Percentiles rank a stretch among this genome's conserved stretches.
Conservation (phyloP, 148 eudicot species). For the Rhododendron williamsianum region DNA sequence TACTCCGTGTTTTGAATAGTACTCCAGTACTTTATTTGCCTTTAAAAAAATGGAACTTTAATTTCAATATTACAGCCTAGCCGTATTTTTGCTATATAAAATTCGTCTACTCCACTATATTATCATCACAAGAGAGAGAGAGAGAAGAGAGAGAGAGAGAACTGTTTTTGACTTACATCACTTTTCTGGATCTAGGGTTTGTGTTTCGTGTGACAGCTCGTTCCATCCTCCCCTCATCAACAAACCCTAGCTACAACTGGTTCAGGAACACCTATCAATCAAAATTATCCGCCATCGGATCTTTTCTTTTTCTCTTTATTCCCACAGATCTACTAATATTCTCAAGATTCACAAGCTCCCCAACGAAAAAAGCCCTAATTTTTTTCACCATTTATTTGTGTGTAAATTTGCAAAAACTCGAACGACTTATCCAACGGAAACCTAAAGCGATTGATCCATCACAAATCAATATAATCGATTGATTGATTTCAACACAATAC, state of each 20-base stretch:
- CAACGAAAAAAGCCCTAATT: conserved; percentile 10
- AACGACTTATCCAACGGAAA: conserved; percentile 16
- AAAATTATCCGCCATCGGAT: not conserved
- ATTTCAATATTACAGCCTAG: not conserved
- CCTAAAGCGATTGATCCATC: conserved; percentile 13
- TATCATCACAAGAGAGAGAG: not conserved
- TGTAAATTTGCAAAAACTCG: conserved; percentile 11
- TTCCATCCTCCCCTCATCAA: not conserved
- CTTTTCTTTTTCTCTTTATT: not conserved
- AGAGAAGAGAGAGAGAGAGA: not conserved
- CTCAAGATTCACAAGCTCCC: conserved; percentile 6
- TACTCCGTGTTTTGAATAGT: too few relatives aligned
- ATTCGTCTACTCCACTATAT: not conserved
- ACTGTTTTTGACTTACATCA: not conserved
- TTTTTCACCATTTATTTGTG: not conserved
- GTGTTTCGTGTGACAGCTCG: not conserved
- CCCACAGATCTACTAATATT: conserved; percentile 11
- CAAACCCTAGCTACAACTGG: conserved; percentile 17
- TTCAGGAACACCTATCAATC: not conserved
- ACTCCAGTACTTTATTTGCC: too few relatives aligned
- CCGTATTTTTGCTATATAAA: not conserved
- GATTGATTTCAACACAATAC: conserved; percentile 15
- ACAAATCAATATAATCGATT: conserved; percentile 6
- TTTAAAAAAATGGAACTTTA: too few relatives aligned
- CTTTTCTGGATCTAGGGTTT: conserved; percentile 32